Base-by-base conservation (phyloP, 305 asterid genomes). In the Stenogyne calaminthoides region DNA sequence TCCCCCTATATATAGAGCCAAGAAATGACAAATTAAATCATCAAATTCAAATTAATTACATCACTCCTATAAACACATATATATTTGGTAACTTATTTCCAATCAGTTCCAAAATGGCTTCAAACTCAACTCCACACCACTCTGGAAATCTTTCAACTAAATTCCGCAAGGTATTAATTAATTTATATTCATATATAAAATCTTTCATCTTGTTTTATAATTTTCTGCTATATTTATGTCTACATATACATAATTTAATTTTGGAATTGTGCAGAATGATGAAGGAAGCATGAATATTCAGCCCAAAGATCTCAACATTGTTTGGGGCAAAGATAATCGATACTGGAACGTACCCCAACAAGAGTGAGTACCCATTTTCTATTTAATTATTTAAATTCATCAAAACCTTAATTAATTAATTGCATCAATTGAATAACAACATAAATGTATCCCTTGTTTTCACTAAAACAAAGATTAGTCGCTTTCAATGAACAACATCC, bases 311-410 rank as follows among this genome's bases (percentile, higher is more conserved):
- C 83, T 79, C 6, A 79, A 20, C 74, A 74, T 79, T 51, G 74
- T 79, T 1, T 79, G 80, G 83, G 80, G 83, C 49, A 14, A 51
- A 4, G 83, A 79, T 59, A 18, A 1, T 9, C 83, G 83, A 9
- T 79, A 79, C 73, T 79, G 83, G 83, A 70, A 67, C 15, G 18
- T 64, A 9, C 71, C 83, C 5, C n/a, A 59, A 9, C 4, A 32
- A 3, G 36, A 32, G 36, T 32, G 36, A 32, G 36, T 32, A 5
- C 29, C 2, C 1, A 25, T 25, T 25, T 25, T 25, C 29, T 25
- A 25, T 25, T 25, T 25, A 25, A 1, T n/a, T n/a, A n/a, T n/a
- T n/a, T n/a, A n/a, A n/a, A n/a, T n/a, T n/a, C n/a, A n/a, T n/a
- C n/a, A n/a, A n/a, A n/a, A n/a, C n/a, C n/a, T n/a, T n/a, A n/a